phyloP scores from a whole-genome alignment of 108 stramenopile species.

The Pseudonitzschia pungens region DNA sequence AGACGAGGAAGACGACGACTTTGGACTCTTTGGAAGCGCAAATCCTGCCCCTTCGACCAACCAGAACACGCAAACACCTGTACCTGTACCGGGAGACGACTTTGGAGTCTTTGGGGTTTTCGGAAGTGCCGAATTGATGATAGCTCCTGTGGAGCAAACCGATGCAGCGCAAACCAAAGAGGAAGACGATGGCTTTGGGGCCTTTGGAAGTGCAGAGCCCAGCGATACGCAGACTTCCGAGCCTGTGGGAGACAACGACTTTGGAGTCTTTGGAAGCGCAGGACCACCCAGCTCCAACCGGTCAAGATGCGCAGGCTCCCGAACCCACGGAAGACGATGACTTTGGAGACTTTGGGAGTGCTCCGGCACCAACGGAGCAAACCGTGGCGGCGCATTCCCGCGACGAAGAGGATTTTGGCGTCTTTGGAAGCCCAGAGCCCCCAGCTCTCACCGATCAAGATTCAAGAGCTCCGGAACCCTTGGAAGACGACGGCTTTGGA shows the following conservation, averaged over 20 bases:
- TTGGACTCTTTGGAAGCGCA: slow-evolving; percentile 19
- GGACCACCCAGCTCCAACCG: neutral
- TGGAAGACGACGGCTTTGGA: neutral
- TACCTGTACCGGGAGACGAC: neutral
- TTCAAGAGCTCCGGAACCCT: no score
- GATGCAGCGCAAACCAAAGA: neutral
- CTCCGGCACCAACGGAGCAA: neutral
- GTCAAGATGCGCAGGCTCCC: no score
- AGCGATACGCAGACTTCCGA: no score
- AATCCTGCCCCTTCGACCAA: neutral
- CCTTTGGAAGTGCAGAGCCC: no score
- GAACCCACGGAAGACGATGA: neutral
- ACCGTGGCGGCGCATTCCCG: no score
- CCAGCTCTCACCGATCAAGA: neutral
- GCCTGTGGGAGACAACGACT: neutral
- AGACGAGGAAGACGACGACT: slow-evolving; percentile 14
- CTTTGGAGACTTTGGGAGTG: slow-evolving; percentile 28
- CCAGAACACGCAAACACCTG: neutral
- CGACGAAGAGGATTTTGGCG: slow-evolving; percentile 34
- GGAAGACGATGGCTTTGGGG: neutral
- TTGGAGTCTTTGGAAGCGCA: slow-evolving; percentile 21
- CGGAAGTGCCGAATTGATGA: neutral
- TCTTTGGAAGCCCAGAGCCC: slow-evolving; percentile 13
- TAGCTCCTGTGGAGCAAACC: no score
- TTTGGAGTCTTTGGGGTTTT: neutral